These are phyloP conservation scores for Eucalyptus tenuipes DNA, from an alignment of 345 rosid genomes.

Conservation along the genomic window DNA sequence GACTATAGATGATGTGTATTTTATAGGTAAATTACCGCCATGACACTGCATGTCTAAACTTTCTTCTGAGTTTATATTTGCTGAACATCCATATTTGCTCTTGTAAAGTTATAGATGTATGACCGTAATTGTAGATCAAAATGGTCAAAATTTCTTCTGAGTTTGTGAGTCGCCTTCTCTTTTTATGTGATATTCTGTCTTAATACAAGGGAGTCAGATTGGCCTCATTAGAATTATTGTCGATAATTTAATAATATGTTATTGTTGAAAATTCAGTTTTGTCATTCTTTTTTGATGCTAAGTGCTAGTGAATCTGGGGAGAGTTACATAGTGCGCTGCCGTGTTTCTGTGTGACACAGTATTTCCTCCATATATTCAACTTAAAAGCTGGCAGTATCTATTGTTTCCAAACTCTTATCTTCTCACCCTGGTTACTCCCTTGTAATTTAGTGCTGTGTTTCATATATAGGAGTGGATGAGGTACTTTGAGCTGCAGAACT, in stretches of 20 bases:
- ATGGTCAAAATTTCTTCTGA: background rate
- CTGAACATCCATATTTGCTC: background rate
- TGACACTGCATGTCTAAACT: background rate
- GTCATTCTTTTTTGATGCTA: background rate
- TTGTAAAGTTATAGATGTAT: background rate
- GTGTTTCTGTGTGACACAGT: background rate
- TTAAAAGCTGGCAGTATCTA: background rate
- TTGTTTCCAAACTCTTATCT: background rate
- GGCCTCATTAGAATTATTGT: background rate
- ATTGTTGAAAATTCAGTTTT: background rate
- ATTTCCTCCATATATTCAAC: background rate
- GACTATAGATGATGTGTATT: background rate
- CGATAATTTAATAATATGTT: background rate
- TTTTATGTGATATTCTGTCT: background rate
- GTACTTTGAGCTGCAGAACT: slow-evolving; percentile 29
- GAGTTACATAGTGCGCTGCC: background rate
- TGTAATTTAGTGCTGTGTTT: background rate
- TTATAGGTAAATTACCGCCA: background rate
- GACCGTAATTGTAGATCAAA: background rate
- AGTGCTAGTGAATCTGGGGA: background rate
- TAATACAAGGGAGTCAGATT: background rate
- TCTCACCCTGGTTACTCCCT: background rate
- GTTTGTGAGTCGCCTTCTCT: background rate
- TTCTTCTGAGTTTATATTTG: background rate
- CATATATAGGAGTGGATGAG: slow-evolving; percentile 38